A percentile compares a stretch with the other conserved stretches of the same genome.
phyloP scores from a whole-genome alignment of 441 rosid species.

The Daphne laureola region DNA sequence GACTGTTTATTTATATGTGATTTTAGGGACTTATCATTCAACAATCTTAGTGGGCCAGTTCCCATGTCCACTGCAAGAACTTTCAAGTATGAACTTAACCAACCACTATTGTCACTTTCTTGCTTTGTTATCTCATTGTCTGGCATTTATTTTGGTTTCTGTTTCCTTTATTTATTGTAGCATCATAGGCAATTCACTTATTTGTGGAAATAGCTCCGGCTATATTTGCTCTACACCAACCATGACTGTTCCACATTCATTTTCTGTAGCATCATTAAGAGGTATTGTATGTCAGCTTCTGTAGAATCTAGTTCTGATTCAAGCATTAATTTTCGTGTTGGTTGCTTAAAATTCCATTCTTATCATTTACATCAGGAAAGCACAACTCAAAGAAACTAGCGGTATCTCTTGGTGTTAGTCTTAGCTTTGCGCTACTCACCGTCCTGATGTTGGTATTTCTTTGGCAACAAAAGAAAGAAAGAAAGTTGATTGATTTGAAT shows the following conservation, averaged over 20 bases:
- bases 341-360: conserved; percentile 2
- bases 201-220: conserved; percentile 47
- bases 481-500: conserved; percentile 29
- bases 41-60: conserved; percentile 79
- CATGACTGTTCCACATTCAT: conserved; percentile 36
- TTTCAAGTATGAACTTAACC: conserved; percentile 47
- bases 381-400: conserved; percentile 56
- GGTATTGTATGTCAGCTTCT: conserved; percentile 27
- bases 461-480: conserved; percentile 43
- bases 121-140: not conserved
- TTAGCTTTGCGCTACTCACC: conserved; percentile 41
- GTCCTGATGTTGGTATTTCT: conserved; percentile 41
- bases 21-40: conserved; percentile 82
- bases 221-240: conserved; percentile 57
- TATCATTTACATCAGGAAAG: conserved; percentile 25
- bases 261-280: conserved; percentile 39
- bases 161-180: conserved; percentile 30
- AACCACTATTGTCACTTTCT: conserved; percentile 12
- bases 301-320: not conserved
- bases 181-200: conserved; percentile 67
- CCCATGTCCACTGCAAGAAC: conserved; percentile 65
- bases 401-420: conserved; percentile 57
- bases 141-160: conserved; percentile 3
- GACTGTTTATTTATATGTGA: conserved; percentile 10
- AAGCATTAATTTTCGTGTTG: not conserved